Percentiles rank a stretch among this genome's conserved stretches.
Evolutionary conservation across 2,329 filamentous ascomycete genomes (phyloP).

Genomic region (Huntiella moniliformis): DNA sequence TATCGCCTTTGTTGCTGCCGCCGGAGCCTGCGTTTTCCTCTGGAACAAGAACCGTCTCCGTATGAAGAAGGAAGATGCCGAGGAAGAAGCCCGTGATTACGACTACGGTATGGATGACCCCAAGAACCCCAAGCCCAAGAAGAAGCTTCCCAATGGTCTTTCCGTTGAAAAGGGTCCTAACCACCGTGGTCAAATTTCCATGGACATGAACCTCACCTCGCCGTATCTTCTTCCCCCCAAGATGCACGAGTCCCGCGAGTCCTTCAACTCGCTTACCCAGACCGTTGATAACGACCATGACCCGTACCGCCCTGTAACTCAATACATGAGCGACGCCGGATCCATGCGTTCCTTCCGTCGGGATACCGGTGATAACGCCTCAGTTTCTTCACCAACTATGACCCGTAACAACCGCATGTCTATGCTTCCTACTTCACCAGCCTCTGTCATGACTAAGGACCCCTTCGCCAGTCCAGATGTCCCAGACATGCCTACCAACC

Average conservation of each 20-base stretch:
- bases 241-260: slow-evolving; percentile 63
- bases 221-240: slow-evolving; percentile 87
- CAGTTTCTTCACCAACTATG: slow-evolving; percentile 26
- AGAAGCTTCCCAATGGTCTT: slow-evolving; percentile 15
- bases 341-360: slow-evolving; percentile 35
- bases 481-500: slow-evolving; percentile 7
- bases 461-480: slow-evolving; percentile 4
- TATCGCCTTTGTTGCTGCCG: slow-evolving; percentile 51
- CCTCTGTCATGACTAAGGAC: slow-evolving; percentile 6
- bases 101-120: slow-evolving; percentile 63
- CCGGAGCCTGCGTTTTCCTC: slow-evolving; percentile 52
- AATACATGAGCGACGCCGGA: slow-evolving; percentile 37
- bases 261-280: slow-evolving; percentile 66
- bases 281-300: slow-evolving; percentile 60
- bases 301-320: slow-evolving; percentile 52
- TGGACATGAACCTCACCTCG: slow-evolving; percentile 58
- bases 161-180: slow-evolving; percentile 36
- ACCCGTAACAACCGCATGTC: slow-evolving; percentile 21
- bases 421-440: slow-evolving; percentile 26
- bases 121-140: slow-evolving; percentile 18
- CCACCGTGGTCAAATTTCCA: slow-evolving; percentile 38
- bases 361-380: slow-evolving; percentile 21
- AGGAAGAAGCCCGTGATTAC: slow-evolving; percentile 75
- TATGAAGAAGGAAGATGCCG: slow-evolving; percentile 55
- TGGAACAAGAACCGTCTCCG: slow-evolving; percentile 62